Conservation (phyloP, 2,329 filamentous ascomycete species). For the Fusarium transvaalense region DNA sequence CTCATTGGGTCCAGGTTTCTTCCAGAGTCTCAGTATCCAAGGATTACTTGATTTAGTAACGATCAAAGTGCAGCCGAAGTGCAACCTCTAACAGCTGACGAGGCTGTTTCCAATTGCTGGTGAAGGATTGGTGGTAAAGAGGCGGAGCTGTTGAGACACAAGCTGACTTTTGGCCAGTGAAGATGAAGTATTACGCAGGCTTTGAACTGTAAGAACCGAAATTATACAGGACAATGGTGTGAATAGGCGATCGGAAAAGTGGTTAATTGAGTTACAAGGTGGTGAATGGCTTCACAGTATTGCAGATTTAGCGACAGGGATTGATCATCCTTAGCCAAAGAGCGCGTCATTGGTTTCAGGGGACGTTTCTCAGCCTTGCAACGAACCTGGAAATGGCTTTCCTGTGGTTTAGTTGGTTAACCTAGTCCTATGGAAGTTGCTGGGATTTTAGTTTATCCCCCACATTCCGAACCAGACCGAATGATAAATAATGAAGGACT, state of each 20-base stretch:
- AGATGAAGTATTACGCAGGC: constrained; percentile 7
- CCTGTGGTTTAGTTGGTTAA: no score
- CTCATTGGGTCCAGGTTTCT: constrained; percentile 61
- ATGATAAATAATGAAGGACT: constrained; percentile 17
- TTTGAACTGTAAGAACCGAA: background rate
- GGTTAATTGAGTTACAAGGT: constrained; percentile 12
- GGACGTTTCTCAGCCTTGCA: constrained; percentile 35
- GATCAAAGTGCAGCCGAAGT: background rate
- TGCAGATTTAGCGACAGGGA: constrained; percentile 17
- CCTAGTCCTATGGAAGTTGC: no score
- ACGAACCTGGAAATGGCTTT: no score
- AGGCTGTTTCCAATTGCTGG: constrained; percentile 39
- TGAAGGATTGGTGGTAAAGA: constrained; percentile 28
- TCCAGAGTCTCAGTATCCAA: background rate
- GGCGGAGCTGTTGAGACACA: background rate
- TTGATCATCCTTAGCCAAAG: constrained; percentile 28
- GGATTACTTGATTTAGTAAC: constrained; percentile 7
- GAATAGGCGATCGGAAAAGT: constrained; percentile 10
- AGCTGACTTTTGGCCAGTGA: background rate
- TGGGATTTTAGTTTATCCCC: constrained; percentile 15
- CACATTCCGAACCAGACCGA: constrained; percentile 35
- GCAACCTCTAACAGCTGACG: constrained; percentile 11
- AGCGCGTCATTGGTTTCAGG: constrained; percentile 45
- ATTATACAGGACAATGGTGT: constrained; percentile 15
- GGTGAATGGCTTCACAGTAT: background rate